phyloP scores from a whole-genome alignment of 768 basidiomycete species.

The Kwoniella sp. region DNA sequence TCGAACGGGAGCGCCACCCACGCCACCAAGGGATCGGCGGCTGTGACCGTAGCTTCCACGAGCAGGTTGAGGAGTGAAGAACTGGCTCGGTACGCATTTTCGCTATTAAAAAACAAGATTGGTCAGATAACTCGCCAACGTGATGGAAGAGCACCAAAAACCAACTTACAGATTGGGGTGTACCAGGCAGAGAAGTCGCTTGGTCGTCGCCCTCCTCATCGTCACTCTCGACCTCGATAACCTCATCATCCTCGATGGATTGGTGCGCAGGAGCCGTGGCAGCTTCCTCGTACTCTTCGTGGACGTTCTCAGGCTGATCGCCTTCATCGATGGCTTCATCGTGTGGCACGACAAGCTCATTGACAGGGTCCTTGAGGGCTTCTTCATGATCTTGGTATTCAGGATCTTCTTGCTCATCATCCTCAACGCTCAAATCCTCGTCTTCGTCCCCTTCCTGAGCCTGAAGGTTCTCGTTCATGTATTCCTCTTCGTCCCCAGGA shows the following conservation, averaged over 20 bases:
- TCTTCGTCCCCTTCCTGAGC: slow-evolving; percentile 13
- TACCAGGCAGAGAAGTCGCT: slow-evolving; percentile 21
- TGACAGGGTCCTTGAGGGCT: slow-evolving; percentile 2
- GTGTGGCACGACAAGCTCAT: not conserved
- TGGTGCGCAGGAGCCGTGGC: slow-evolving; percentile 1
- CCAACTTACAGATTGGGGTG: slow-evolving; percentile 13
- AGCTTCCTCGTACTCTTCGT: slow-evolving; percentile 20
- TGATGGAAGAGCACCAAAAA: not conserved
- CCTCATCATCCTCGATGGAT: not conserved
- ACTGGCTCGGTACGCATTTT: slow-evolving; percentile 22
- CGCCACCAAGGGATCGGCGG: slow-evolving; percentile 38
- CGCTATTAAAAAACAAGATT: slow-evolving; percentile 16
- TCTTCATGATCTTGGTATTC: slow-evolving; percentile 15
- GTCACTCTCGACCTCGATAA: slow-evolving; percentile 3
- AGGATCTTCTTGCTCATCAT: not conserved
- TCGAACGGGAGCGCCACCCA: slow-evolving; percentile 41
- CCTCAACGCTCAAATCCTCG: not conserved
- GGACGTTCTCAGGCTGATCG: not conserved
- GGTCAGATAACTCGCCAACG: not conserved
- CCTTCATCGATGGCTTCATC: slow-evolving; percentile 6
- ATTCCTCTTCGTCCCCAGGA: slow-evolving; percentile 27
- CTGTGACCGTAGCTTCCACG: slow-evolving; percentile 23
- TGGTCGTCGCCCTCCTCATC: slow-evolving; percentile 12
- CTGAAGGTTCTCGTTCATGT: slow-evolving; percentile 15
- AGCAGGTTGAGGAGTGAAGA: slow-evolving; percentile 49